phyloP scores from a whole-genome alignment of 192 early-diverging fungal genomes.

The Podochytrium sp. region DNA sequence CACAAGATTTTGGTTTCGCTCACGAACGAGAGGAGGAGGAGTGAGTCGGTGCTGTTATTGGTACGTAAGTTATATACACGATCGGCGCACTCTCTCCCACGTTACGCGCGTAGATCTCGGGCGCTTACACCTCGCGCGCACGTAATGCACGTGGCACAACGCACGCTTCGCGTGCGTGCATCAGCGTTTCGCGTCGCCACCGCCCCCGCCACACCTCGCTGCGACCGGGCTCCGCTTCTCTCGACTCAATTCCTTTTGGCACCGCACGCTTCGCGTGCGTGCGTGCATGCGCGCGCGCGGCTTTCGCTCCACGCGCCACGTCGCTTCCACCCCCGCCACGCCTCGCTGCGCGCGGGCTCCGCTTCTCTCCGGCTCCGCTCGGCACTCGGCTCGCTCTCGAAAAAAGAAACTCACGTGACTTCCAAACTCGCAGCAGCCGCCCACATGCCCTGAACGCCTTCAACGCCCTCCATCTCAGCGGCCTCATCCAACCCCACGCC shows the following conservation, averaged over 20 bases:
- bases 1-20: constrained; percentile 63
- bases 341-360: neutral
- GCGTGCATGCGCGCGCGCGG: too few species aligned
- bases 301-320: neutral
- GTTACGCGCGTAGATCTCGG: too few species aligned
- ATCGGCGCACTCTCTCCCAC: too few species aligned
- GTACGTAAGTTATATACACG: neutral
- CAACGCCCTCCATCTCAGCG: constrained; percentile 58
- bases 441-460: constrained; percentile 78
- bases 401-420: constrained; percentile 44
- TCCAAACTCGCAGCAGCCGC: constrained; percentile 56
- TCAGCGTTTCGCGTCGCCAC: too few species aligned
- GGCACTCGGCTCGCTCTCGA: neutral
- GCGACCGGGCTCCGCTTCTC: too few species aligned
- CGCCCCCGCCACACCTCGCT: too few species aligned
- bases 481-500: constrained; percentile 84
- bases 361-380: too few species aligned
- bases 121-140: too few species aligned
- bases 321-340: neutral
- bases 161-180: too few species aligned
- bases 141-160: too few species aligned
- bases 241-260: too few species aligned
- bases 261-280: too few species aligned
- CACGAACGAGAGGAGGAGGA: constrained; percentile 68
- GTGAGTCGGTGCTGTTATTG: constrained; percentile 43